Conservation (phyloP, 441 rosid species). For the Dalechampia spathulata region DNA sequence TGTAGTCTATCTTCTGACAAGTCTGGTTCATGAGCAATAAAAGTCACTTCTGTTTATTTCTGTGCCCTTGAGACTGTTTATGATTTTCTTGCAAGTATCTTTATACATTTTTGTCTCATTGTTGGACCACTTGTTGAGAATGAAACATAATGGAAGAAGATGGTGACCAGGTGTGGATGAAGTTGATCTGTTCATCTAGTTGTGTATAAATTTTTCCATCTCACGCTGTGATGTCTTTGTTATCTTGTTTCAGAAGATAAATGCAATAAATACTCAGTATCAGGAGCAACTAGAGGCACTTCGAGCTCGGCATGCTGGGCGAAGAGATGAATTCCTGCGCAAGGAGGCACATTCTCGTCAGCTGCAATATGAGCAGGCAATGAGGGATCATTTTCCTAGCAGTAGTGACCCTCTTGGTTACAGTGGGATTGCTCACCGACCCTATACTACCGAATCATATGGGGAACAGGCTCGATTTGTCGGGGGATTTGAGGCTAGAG, state of each 20-base stretch:
- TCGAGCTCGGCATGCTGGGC: slow-evolving; percentile 52
- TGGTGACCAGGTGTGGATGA: no score
- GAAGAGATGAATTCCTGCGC: slow-evolving; percentile 56
- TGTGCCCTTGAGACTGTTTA: no score
- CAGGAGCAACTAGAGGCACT: slow-evolving; percentile 61
- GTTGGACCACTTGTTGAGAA: no score
- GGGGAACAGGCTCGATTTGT: slow-evolving; percentile 45
- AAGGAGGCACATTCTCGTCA: slow-evolving; percentile 57
- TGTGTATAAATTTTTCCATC: background rate
- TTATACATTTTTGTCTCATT: no score
- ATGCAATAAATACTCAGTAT: slow-evolving; percentile 51
- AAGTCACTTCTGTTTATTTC: no score
- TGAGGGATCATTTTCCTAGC: slow-evolving; percentile 38
- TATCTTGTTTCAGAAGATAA: slow-evolving; percentile 48
- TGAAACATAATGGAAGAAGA: no score
- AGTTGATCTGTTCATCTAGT: no score
- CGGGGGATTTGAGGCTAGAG: slow-evolving; percentile 52
- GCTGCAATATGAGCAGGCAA: slow-evolving; percentile 47
- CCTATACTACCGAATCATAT: slow-evolving; percentile 41
- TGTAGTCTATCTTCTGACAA: no score
- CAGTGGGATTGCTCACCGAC: slow-evolving; percentile 28
- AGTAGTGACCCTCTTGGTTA: slow-evolving; percentile 42
- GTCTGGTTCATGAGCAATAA: no score
- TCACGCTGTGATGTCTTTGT: background rate
- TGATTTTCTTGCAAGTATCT: no score